Conservation (phyloP, 176 grass and related monocot genomes). For the Otatea glauca region DNA sequence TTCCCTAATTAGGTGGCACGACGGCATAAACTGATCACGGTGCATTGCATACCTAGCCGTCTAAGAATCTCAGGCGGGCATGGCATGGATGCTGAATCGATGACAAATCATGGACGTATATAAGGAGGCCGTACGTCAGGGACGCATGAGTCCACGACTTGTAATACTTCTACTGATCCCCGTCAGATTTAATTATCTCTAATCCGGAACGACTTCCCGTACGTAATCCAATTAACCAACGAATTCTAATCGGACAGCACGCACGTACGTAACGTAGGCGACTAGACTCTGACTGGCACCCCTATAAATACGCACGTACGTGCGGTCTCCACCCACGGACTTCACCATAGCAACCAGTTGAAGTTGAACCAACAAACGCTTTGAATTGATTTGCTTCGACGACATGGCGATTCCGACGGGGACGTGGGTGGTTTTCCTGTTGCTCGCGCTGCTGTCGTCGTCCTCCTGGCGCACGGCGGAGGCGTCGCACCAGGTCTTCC, state of each 20-base stretch:
- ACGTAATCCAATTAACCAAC: neutral
- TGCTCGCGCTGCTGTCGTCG: constrained; percentile 34
- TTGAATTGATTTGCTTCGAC: constrained; percentile 12
- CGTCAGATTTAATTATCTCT: too few species aligned
- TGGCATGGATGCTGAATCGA: neutral
- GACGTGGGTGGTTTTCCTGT: constrained; percentile 24
- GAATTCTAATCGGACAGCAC: too few species aligned
- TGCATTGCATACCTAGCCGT: too few species aligned
- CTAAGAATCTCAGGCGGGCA: too few species aligned
- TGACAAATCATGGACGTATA: neutral
- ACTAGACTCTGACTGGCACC: too few species aligned
- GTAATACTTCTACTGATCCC: too few species aligned
- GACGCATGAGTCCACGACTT: too few species aligned
- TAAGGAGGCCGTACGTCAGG: neutral
- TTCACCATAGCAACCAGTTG: neutral
- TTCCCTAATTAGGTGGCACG: too few species aligned
- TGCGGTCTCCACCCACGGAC: neutral
- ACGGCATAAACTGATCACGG: too few species aligned
- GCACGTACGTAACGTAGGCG: too few species aligned
- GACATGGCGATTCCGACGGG: constrained; percentile 23
- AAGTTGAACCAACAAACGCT: constrained; percentile 23
- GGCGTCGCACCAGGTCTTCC: constrained; percentile 36
- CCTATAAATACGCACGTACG: constrained; percentile 13
- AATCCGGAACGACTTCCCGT: neutral
- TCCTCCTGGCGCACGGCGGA: neutral